Conservation (phyloP, 768 basidiomycete species). For the Podaxis pistillaris region DNA sequence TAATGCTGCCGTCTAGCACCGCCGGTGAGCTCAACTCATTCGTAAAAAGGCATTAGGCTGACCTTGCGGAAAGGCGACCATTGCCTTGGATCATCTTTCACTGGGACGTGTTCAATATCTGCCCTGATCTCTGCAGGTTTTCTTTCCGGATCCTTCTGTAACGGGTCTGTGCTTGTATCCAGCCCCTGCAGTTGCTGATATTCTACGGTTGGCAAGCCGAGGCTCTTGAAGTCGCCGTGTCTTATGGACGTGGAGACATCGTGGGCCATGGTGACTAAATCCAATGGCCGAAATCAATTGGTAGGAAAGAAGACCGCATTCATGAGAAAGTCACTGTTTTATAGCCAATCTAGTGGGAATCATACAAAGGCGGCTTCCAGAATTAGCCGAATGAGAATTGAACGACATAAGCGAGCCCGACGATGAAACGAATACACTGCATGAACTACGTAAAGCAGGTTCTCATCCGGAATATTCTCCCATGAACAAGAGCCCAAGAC, state of each 20-base stretch:
- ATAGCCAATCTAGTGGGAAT: not conserved
- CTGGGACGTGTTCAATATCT: conserved; percentile 47
- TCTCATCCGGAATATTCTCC: no score
- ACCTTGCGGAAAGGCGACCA: conserved; percentile 56
- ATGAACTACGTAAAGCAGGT: no score
- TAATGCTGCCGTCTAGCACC: conserved; percentile 40
- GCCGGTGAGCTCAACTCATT: not conserved
- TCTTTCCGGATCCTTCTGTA: not conserved
- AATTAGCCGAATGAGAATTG: not conserved
- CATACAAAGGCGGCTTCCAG: not conserved
- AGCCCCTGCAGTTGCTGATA: not conserved
- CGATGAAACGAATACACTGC: no score
- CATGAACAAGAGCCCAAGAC: no score
- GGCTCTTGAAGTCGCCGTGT: not conserved
- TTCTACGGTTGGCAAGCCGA: not conserved
- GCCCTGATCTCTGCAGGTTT: conserved; percentile 5
- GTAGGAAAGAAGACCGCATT: not conserved
- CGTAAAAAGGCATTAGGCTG: conserved; percentile 9
- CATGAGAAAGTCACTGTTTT: not conserved
- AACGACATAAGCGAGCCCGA: not conserved
- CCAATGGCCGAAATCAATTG: not conserved
- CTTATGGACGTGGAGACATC: not conserved
- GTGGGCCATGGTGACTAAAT: not conserved
- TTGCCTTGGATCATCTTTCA: conserved; percentile 53
- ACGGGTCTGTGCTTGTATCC: not conserved